Base-by-base conservation (phyloP, 1,284 basidiomycete genomes). In the Ustilago hordei region DNA sequence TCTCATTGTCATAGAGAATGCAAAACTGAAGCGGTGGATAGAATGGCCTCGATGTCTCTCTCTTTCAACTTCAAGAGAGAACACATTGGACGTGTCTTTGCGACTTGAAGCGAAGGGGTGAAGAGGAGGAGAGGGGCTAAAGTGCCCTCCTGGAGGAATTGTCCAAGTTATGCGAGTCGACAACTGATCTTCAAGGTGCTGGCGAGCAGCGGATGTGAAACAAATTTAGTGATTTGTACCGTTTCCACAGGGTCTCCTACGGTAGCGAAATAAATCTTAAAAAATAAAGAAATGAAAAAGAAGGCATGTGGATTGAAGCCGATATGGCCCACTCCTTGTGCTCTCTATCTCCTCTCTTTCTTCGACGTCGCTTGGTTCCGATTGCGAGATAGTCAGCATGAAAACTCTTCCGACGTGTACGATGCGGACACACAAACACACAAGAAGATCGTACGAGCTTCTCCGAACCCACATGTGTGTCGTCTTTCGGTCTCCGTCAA, bases 291-390 rank as follows among this genome's bases (percentile, higher is more conserved):
- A 41, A 41, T 28, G 23, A 41, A 41, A 15, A 19, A 19, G n/a
- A 45, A 63, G 60, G 60, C 60, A 55, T 54, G 60, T 43, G 50
- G 60, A 55, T 63, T 43, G 60, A 62, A 53, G 50, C 54, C 54
- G 60, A 63, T 63, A 63, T 56, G 32, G 54, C 52, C 50, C 60
- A 34, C 23, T 32, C 3, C 43, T 45, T 45, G 43, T 45, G 34
- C n/a, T 11, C 13, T 32, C 32, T 43, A 12, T 32, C 32, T 43
- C 39, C 43, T 19, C 43, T 45, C n/a, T 45, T 28, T 23, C n/a
- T 45, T n/a, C 19, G n/a, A 45, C 3, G 39, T 41, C 39, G 39
- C 1, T 41, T 41, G 39, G 13, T 41, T 41, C 43, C 43, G 43
- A 45, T 45, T 19, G n/a, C 43, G 19, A 45, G 43, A n/a, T 45